Evolutionary conservation across 2,329 filamentous ascomycete genomes (phyloP), one percentile per base, ranked within the genome.

Genomic region (Plenodomus biglobosus): DNA sequence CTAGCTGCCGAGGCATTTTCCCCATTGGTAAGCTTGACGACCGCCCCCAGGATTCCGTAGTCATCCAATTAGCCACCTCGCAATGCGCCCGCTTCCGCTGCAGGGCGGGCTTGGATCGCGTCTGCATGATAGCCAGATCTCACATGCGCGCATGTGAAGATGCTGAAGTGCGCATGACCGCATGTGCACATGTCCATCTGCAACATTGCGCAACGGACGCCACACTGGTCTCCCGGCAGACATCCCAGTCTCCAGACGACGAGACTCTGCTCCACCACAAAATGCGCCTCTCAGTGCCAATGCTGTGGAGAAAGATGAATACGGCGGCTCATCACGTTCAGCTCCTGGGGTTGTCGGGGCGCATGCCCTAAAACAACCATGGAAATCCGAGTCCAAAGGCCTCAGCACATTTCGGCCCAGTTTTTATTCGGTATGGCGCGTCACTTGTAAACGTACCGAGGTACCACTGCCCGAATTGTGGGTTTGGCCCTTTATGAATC

Each of bases 71-170:
- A 50, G 10, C 8, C 13, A 11, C n/a, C 11, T 27, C 37, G 40
- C 40, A 42, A 42, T 16, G 34, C 40, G 20, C 41, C 42, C 43
- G 44, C 48, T 47, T 38, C 55, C 48, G 53, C 45, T 44, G 55
- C 55, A 52, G 38, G 35, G 44, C 40, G 32, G n/a, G n/a, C n/a
- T n/a, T 44, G 46, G 44, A 49, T 56, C 50, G 44, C 50, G 40
- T 42, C 44, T 43, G 53, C 50, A 45, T 56, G 47, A 44, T 38
- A 40, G 18, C 38, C 40, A 43, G 51, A 53, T 52, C 48, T 38
- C 40, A n/a, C n/a, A n/a, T n/a, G n/a, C n/a, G n/a, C 40, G 41
- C 55, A 58, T 52, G 53, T 58, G 55, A 58, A 55, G 24, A 46
- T 44, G 40, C 34, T 41, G 22, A 10, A 24, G 34, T 24, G 7